Base-by-base conservation (phyloP, 139 green algal species). In the Chlamydomonas incerta region DNA sequence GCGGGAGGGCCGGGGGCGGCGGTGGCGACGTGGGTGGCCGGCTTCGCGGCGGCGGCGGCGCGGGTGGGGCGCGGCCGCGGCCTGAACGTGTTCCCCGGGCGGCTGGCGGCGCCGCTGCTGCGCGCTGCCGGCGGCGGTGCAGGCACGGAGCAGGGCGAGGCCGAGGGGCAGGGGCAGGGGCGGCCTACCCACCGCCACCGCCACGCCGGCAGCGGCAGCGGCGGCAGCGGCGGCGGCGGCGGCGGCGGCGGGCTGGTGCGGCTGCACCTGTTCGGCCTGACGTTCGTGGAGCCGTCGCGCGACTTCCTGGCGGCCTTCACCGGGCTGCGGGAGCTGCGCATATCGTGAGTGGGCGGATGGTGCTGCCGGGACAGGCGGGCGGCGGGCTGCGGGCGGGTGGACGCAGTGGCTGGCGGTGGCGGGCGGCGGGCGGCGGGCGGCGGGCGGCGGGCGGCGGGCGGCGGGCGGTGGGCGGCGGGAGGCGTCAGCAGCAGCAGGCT, bases 241-340 rank as follows among this genome's bases (percentile, higher is more conserved):
- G 8, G 41, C 41, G 8, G 41, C 41, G 8, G 41, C 41, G 41
- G 41, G 0, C 41, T 83, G 62, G 57, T 35, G n/a, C 37, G 26
- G 1, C 37, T 83, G 62, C 29, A 35, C 28, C 62, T 83, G 35
- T 46, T 60, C 11, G 23, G 70, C n/a, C 3, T 85, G 60, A 75
- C 79, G 21, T 76, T 85, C 31, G 31, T 68, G 46, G 79, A 66
- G 0, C 4, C 23, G n/a, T n/a, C 34, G n/a, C 65, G 65, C 29
- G 79, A 85, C 66, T 66, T 76, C 47, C 66, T 85, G 46, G 41
- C 47, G 23, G 24, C 8, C 9, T 52, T 85, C n/a, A 85, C 65
- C 4, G 47, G 65, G n/a, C 79, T 85, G 66, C 31, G 21, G 66
- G 66, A 75, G 31, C 79, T 85, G n/a, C 35, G 9, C 65, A 85